Evolutionary conservation across 179 eudicot genomes (phyloP), one percentile per base, ranked within the genome.

Genomic region (Pouteria campechiana): DNA sequence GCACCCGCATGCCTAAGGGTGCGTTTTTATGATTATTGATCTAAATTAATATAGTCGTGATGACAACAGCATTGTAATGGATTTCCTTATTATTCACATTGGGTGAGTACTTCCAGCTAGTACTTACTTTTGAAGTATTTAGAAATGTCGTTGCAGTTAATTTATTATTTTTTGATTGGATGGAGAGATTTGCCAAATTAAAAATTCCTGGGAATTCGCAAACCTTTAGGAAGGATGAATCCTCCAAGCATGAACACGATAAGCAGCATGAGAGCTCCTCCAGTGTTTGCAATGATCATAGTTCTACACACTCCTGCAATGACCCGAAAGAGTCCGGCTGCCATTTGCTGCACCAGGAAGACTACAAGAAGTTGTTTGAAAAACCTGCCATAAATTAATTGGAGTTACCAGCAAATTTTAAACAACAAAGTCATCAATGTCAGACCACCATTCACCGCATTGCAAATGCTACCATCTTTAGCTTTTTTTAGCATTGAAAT

Each of bases 311-410:
- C 48, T 27, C 80, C 96, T 2, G 94, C 90, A 40, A 73, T 82
- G 32, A 87, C 64, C 56, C 96, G 79, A 25, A 86, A 86, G 2
- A 87, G 37, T 32, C 98, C 98, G 11, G 94, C 80, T 11, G 96
- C 94, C 96, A 79, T 86, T 77, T 86, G 98, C 35, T 90, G 98
- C 63, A 86, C 68, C 17, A 69, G 61, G 63, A 90, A 90, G 27
- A 82, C 68, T 64, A 82, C 17, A 48, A 90, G 29, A 2, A 79
- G 60, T 32, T 82, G 90, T 84, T 82, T 82, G 68, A 90, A 86
- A 63, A 75, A 92, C 81, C 97, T 88, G 66, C 44, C 52, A 41
- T 22, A 38, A 22, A 35, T 12, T 4, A 33, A 24, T 8, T 1
- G 7, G 7, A 7, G 25, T 14, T 7, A 32, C 31, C 5, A 21